A percentile compares a stretch with the other conserved stretches of the same genome.
Conservation (phyloP, 1,139 yeast species). For the Scheffersomyces illinoinensis region DNA sequence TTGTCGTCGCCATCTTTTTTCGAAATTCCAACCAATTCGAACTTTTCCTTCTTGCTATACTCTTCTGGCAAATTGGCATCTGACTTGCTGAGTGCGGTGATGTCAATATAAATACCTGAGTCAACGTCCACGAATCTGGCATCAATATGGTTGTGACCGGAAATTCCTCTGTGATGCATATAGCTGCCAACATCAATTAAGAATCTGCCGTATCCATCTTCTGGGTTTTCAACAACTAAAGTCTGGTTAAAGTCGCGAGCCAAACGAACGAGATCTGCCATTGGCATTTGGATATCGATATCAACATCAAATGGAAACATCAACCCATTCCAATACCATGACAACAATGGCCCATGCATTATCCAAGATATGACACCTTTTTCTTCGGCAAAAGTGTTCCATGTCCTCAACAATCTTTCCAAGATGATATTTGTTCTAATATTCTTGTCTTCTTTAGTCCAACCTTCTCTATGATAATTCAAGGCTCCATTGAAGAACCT, state of each 20-base stretch:
- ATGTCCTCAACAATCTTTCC: constrained; percentile 32
- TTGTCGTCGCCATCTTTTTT: constrained; percentile 13
- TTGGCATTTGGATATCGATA: constrained; percentile 24
- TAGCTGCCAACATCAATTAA: constrained; percentile 27
- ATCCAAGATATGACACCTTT: constrained; percentile 32
- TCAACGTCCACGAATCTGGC: constrained; percentile 29
- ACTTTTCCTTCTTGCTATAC: constrained; percentile 6
- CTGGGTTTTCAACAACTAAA: constrained; percentile 23
- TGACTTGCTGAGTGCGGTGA: constrained; percentile 23
- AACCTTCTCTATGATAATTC: constrained; percentile 15
- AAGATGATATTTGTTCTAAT: constrained; percentile 24
- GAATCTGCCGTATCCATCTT: constrained; percentile 26
- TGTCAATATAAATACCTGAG: constrained; percentile 28
- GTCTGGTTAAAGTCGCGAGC: constrained; percentile 19
- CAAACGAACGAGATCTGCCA: constrained; percentile 15
- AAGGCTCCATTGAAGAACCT: constrained; percentile 20
- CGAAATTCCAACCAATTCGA: constrained; percentile 11
- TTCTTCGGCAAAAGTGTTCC: constrained; percentile 37
- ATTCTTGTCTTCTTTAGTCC: constrained; percentile 15
- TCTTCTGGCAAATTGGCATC: constrained; percentile 11
- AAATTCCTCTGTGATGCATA: constrained; percentile 23
- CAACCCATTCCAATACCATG: constrained; percentile 25
- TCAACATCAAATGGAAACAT: constrained; percentile 23
- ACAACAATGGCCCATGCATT: constrained; percentile 21
- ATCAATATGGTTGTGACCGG: constrained; percentile 24